Conservation (phyloP, 1,139 yeast genomes). For the Yamadazyma pseudoaaseri region DNA sequence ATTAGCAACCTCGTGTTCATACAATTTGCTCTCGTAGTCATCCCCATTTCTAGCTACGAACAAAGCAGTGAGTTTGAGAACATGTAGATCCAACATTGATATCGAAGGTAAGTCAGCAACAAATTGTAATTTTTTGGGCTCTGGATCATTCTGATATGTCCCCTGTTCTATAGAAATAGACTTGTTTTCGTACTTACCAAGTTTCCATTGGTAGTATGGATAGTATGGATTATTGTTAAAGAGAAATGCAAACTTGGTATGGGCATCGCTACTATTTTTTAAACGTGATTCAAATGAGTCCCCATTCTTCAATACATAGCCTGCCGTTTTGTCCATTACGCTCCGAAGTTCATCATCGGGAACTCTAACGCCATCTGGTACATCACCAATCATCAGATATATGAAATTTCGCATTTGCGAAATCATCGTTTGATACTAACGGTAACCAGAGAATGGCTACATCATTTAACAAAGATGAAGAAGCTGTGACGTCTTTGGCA, state of each 20-base stretch:
- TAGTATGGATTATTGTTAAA: conserved; percentile 53
- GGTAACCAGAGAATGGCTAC: no score
- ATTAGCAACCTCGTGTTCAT: conserved; percentile 33
- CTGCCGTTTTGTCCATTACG: conserved; percentile 70
- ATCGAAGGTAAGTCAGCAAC: conserved; percentile 52
- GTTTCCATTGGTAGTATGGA: conserved; percentile 51
- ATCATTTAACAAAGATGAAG: no score
- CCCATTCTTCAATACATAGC: conserved; percentile 71
- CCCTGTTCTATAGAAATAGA: background rate
- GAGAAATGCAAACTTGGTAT: conserved; percentile 64
- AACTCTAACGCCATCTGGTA: conserved; percentile 43
- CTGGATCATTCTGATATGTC: background rate
- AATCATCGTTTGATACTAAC: no score
- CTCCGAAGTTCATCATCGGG: conserved; percentile 60
- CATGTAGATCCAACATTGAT: conserved; percentile 62
- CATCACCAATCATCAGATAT: conserved; percentile 3
- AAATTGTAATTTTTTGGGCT: conserved; percentile 38
- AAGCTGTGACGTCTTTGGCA: no score
- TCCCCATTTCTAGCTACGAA: conserved; percentile 60
- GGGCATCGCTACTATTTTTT: conserved; percentile 38
- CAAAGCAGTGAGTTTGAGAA: conserved; percentile 72
- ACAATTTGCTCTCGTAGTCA: conserved; percentile 37
- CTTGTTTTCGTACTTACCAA: conserved; percentile 13
- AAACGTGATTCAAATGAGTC: conserved; percentile 61
- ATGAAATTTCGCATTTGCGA: background rate